These are phyloP conservation scores for Linum usitatissimum DNA, from an alignment of 345 rosid genomes.

Conservation along the genomic window DNA sequence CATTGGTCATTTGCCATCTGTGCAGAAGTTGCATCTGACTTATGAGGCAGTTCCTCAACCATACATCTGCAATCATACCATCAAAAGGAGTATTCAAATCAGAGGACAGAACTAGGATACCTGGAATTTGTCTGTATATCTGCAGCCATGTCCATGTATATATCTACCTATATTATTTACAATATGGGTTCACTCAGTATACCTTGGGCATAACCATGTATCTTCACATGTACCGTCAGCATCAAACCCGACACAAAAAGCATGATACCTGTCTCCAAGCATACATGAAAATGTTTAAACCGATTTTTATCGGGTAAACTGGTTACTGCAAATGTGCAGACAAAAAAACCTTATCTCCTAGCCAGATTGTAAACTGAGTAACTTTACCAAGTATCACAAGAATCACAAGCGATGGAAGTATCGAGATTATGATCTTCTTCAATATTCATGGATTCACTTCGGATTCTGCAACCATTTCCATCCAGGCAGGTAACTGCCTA, in stretches of 20 bases:
- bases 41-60: slow-evolving; percentile 33
- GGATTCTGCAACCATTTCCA: slow-evolving; percentile 85
- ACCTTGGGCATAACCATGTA: slow-evolving; percentile 97
- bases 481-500: slow-evolving; percentile 99
- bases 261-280: slow-evolving; percentile 76
- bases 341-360: background rate
- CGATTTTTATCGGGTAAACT: background rate
- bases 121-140: no score
- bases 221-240: slow-evolving; percentile 68
- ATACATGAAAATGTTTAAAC: slow-evolving; percentile 4
- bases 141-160: background rate
- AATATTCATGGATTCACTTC: slow-evolving; percentile 35
- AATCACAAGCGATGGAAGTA: slow-evolving; percentile 98
- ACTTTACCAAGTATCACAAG: slow-evolving; percentile 83
- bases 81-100: slow-evolving; percentile 11
- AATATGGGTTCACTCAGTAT: slow-evolving; percentile 13
- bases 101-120: slow-evolving; percentile 4
- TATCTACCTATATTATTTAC: no score
- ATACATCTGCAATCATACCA: slow-evolving; percentile 45
- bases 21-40: slow-evolving; percentile 29
- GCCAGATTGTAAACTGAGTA: background rate
- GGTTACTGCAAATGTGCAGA: background rate
- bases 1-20: slow-evolving; percentile 29
- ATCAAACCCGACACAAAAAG: slow-evolving; percentile 92
- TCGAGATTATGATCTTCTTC: slow-evolving; percentile 62